Evolutionary conservation across 768 basidiomycete genomes (phyloP).

Genomic region (Daedaleopsis nitida): DNA sequence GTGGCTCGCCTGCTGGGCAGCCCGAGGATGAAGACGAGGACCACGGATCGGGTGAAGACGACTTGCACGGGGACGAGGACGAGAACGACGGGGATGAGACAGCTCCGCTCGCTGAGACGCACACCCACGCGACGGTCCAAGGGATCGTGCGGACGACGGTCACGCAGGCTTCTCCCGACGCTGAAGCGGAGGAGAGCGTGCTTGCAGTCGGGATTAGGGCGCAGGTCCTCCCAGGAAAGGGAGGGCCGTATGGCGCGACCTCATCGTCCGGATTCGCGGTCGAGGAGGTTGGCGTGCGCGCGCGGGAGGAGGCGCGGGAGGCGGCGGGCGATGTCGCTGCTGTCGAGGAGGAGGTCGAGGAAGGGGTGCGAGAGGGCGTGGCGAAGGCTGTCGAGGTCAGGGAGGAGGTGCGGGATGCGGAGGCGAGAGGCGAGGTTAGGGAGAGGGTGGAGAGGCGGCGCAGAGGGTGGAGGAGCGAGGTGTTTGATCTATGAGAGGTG

Average conservation of each 20-base stretch:
- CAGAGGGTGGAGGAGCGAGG: conserved; percentile 49
- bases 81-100: conserved; percentile 8
- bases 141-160: conserved; percentile 28
- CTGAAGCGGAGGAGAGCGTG: conserved; percentile 18
- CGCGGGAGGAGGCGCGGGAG: conserved; percentile 16
- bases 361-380: conserved; percentile 2
- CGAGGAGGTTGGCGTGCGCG: conserved; percentile 15
- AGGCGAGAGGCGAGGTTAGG: conserved; percentile 3
- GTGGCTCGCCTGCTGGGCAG: neutral
- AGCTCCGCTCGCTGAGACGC: conserved; percentile 13
- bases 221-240: conserved; percentile 31
- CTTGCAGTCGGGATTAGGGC: conserved; percentile 30
- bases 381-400: conserved; percentile 4
- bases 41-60: neutral
- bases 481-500: conserved; percentile 47
- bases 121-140: conserved; percentile 22
- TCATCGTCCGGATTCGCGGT: neutral
- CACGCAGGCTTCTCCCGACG: conserved; percentile 8
- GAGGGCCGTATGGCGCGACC: conserved; percentile 20
- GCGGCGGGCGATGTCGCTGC: conserved; percentile 10
- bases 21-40: neutral
- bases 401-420: conserved; percentile 5
- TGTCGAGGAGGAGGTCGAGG: conserved; percentile 9
- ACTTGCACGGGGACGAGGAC: neutral
- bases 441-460: conserved; percentile 9